Evolutionary conservation across 495 filamentous ascomycete species (phyloP), one percentile per base, ranked within the genome.

Genomic region (Penicillium angulare): DNA sequence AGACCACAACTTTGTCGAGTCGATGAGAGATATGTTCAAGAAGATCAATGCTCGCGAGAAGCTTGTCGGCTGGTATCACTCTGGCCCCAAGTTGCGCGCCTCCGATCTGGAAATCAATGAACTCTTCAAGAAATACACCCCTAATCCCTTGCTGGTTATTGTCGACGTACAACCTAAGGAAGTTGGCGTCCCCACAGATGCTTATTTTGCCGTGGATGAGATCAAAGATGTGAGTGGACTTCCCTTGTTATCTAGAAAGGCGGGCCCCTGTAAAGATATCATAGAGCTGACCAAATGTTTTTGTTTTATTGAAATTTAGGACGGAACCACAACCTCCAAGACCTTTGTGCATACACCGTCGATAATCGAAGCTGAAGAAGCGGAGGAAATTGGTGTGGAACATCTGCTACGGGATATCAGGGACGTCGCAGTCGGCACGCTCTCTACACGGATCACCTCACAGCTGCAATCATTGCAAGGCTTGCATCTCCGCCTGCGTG

Each of bases 1-100:
- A 46, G 93, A 98, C 60, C 93, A 98, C 81, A 97, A 98, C 79
- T 98, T 96, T 64, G 88, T 98, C 69, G 95, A 98, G 73, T 89
- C 86, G 56, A 98, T 98, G 93, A 93, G 92, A 79, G 93, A 98
- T 73, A 98, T 98, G 93, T 98, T 98, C 80, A 98, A 98, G 81
- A 97, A 97, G 75, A 91, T 98, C 77, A 98, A 98, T 78, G 93
- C 93, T 49, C 79, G 90, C 47, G 93, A 98, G 76, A 98, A 98
- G 84, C 80, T 98, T 65, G 92, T 98, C 77, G 93, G 93, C 71
- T 98, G 93, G 93, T 98, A 98, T 73, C 93, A 98, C 71, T 96
- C 95, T 7, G 93, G 93, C 42, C 93, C 93, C 18, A 98, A 98
- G 77, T 79, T 98, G 60, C 86, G 93, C 57, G 95, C 92, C 47